Evolutionary conservation across 768 basidiomycete genomes (phyloP).

Genomic region (Suillus luteus): DNA sequence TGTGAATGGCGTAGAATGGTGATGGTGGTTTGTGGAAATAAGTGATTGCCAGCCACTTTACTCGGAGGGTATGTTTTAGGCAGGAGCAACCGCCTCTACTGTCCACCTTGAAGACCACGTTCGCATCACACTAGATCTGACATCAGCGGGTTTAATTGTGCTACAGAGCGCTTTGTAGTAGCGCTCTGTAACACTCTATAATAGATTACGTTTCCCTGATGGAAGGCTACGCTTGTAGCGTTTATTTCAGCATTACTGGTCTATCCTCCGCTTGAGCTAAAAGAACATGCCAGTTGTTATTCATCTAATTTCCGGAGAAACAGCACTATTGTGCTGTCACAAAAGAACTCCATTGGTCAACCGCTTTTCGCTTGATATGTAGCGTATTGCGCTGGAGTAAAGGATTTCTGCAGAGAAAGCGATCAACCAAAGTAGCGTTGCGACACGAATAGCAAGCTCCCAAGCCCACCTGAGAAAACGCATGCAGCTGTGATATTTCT

Average conservation of each 20-base stretch:
- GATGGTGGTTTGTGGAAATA: neutral
- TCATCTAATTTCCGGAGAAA: neutral
- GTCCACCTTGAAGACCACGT: neutral
- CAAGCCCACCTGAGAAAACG: conserved; percentile 78
- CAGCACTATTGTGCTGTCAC: neutral
- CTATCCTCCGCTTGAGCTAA: neutral
- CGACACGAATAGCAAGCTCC: conserved; percentile 10
- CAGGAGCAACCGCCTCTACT: neutral
- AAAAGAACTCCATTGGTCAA: conserved; percentile 12
- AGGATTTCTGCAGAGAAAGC: conserved; percentile 58
- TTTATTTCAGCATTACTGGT: conserved; percentile 5
- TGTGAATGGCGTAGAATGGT: neutral
- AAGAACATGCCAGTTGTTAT: neutral
- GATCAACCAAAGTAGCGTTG: neutral
- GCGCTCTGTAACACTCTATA: too few relatives aligned
- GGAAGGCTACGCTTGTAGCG: neutral
- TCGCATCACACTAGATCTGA: neutral
- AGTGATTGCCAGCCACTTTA: neutral
- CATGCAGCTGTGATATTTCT: conserved; percentile 80
- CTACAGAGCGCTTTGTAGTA: too few relatives aligned
- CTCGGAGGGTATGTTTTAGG: neutral
- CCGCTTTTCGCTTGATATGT: conserved; percentile 41
- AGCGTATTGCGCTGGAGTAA: conserved; percentile 69
- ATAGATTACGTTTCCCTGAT: conserved; percentile 25
- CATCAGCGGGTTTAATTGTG: too few relatives aligned